phyloP scores from a whole-genome alignment of 495 filamentous ascomycete genomes.

The Podospora pseudoanserina region DNA sequence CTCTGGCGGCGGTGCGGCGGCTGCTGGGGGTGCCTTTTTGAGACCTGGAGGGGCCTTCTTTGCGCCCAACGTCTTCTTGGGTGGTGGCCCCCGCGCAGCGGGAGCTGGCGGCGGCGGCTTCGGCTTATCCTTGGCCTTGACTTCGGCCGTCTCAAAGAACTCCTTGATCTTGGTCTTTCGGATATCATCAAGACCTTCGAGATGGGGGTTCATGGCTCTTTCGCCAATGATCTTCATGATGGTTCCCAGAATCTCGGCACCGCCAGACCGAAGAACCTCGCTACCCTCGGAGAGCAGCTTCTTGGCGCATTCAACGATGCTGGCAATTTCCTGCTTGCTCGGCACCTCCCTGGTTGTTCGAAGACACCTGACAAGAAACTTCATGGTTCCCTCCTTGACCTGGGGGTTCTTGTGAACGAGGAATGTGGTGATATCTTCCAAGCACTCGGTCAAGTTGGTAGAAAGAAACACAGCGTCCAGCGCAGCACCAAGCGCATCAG shows the following conservation, averaged over 20 bases:
- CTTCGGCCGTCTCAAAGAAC: slow-evolving; percentile 84
- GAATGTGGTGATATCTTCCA: slow-evolving; percentile 84
- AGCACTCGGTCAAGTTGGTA: slow-evolving; percentile 73
- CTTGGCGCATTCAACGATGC: slow-evolving; percentile 78
- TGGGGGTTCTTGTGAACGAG: slow-evolving; percentile 94
- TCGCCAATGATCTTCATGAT: slow-evolving; percentile 99
- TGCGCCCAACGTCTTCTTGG: slow-evolving; percentile 45
- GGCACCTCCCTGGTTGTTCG: slow-evolving; percentile 80
- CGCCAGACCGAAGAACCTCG: slow-evolving; percentile 78
- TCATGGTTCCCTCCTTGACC: slow-evolving; percentile 90
- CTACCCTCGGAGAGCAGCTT: slow-evolving; percentile 86
- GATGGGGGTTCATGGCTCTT: slow-evolving; percentile 87
- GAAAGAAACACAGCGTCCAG: slow-evolving; percentile 82
- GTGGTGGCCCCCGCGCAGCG: slow-evolving; percentile 55
- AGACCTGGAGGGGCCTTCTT: slow-evolving; percentile 46
- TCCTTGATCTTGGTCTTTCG: slow-evolving; percentile 95
- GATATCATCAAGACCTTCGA: slow-evolving; percentile 96
- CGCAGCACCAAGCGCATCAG: slow-evolving; percentile 80
- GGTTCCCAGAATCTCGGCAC: slow-evolving; percentile 87
- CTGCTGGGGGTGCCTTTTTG: slow-evolving; percentile 39
- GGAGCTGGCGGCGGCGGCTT: slow-evolving; percentile 70
- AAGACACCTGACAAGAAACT: slow-evolving; percentile 83
- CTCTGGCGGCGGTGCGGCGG: slow-evolving; percentile 43
- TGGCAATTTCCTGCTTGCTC: slow-evolving; percentile 73
- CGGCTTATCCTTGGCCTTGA: slow-evolving; percentile 95